Evolutionary conservation across 257 asterid species (phyloP).

Genomic region (Nicotiana tabacum): DNA sequence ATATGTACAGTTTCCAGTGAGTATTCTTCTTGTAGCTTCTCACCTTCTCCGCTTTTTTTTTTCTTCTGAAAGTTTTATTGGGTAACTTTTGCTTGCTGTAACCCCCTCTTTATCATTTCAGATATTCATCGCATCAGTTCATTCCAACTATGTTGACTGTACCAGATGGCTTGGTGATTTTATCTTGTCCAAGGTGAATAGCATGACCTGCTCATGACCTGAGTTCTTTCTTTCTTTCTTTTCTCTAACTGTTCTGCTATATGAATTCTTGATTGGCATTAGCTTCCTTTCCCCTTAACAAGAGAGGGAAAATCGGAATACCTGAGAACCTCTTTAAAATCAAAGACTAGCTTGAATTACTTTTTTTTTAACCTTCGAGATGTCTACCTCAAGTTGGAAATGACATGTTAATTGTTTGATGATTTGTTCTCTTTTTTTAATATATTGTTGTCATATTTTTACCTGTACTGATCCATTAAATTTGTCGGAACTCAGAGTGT

Average conservation of each 20-base stretch:
- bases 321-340: neutral
- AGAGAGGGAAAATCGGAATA: neutral
- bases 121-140: conserved; percentile 91
- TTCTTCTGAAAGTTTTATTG: conserved; percentile 1
- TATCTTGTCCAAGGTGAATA: conserved; percentile 79
- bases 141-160: conserved; percentile 93
- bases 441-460: neutral
- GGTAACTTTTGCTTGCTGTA: conserved; percentile 3
- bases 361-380: neutral
- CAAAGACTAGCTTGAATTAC: neutral
- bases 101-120: conserved; percentile 25
- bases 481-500: conserved; percentile 64
- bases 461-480: neutral
- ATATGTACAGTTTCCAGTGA: conserved; percentile 94
- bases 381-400: neutral
- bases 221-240: neutral
- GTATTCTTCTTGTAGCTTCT: conserved; percentile 22
- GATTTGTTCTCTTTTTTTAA: neutral
- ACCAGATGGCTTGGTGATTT: conserved; percentile 95
- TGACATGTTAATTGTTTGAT: neutral
- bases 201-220: neutral
- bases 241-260: neutral
- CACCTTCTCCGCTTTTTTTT: neutral
- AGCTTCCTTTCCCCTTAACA: neutral
- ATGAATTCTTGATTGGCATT: neutral